Percentiles rank a stretch among this genome's conserved stretches.
Evolutionary conservation across 176 grass and related monocot genomes (phyloP).

Genomic region (Oryza punctata): DNA sequence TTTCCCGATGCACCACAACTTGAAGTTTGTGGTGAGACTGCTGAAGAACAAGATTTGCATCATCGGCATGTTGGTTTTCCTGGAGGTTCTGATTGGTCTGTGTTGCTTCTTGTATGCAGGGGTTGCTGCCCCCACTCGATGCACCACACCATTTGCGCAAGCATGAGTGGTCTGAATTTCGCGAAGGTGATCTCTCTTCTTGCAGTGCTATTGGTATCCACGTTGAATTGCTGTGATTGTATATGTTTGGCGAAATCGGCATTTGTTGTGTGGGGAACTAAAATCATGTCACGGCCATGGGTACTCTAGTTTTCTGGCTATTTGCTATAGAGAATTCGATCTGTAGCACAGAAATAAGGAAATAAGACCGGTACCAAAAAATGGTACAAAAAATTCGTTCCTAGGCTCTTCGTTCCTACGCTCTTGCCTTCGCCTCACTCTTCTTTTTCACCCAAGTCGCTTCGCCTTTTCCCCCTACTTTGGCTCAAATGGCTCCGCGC

Average conservation of each 20-base stretch:
- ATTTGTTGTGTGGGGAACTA: neutral
- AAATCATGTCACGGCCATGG: neutral
- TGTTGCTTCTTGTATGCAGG: slow-evolving; percentile 48
- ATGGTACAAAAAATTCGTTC: no score
- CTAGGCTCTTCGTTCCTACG: no score
- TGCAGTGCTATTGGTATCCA: neutral
- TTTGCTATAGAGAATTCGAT: neutral
- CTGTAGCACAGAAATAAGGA: no score
- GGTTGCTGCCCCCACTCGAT: slow-evolving; percentile 91
- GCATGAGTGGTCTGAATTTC: slow-evolving; percentile 88
- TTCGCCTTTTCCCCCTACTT: no score
- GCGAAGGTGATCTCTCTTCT: slow-evolving; percentile 64
- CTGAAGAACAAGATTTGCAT: slow-evolving; percentile 15
- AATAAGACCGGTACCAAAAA: no score
- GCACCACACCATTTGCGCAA: slow-evolving; percentile 93
- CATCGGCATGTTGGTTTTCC: neutral
- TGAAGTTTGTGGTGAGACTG: slow-evolving; percentile 89
- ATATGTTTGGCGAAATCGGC: neutral
- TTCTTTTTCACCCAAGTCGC: no score
- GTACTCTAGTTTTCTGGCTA: neutral
- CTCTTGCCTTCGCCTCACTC: no score
- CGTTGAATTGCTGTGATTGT: neutral
- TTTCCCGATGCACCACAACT: slow-evolving; percentile 88
- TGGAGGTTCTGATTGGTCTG: slow-evolving; percentile 11
- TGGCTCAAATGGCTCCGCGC: no score